Conservation (phyloP, 1,284 basidiomycete genomes). For the Trametes sp. region DNA sequence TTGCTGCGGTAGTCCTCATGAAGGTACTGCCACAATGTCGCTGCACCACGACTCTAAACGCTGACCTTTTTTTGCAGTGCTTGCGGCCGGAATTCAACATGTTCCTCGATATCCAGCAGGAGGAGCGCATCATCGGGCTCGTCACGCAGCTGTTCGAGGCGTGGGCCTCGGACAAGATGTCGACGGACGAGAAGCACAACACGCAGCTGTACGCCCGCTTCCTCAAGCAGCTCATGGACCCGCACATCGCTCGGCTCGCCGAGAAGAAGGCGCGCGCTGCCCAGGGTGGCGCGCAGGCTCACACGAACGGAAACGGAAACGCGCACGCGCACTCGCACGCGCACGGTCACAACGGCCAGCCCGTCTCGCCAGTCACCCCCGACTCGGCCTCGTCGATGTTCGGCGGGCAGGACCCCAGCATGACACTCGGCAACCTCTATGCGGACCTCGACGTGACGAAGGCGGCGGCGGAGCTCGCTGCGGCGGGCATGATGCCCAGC, state of each 20-base stretch:
- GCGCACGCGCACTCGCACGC: neutral
- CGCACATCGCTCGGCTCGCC: conserved; percentile 28
- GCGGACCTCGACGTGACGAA: conserved; percentile 29
- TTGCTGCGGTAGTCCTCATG: conserved; percentile 48
- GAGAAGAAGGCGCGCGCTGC: conserved; percentile 16
- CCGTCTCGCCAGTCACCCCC: conserved; percentile 11
- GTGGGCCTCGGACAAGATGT: conserved; percentile 32
- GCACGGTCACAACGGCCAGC: neutral
- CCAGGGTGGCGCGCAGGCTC: neutral
- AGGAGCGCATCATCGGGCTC: conserved; percentile 37
- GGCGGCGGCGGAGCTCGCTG: conserved; percentile 25
- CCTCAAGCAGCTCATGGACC: conserved; percentile 39
- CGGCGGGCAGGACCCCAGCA: conserved; percentile 8
- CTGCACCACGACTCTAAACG: neutral
- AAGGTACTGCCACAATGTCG: conserved; percentile 35
- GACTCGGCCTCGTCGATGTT: conserved; percentile 17
- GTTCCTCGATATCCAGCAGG: conserved; percentile 37
- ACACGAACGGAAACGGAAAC: neutral
- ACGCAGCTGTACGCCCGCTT: conserved; percentile 42
- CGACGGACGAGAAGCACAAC: conserved; percentile 39
- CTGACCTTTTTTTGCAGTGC: conserved; percentile 24
- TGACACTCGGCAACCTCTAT: conserved; percentile 20
- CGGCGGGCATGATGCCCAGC: conserved; percentile 21
- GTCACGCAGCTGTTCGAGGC: conserved; percentile 36
- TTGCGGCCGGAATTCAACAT: conserved; percentile 40